Percentiles rank a stretch among this genome's conserved stretches.
These are phyloP conservation scores for Chrysopogon serrulatus DNA, from an alignment of 176 grass and related monocot genomes.

Conservation along the genomic window DNA sequence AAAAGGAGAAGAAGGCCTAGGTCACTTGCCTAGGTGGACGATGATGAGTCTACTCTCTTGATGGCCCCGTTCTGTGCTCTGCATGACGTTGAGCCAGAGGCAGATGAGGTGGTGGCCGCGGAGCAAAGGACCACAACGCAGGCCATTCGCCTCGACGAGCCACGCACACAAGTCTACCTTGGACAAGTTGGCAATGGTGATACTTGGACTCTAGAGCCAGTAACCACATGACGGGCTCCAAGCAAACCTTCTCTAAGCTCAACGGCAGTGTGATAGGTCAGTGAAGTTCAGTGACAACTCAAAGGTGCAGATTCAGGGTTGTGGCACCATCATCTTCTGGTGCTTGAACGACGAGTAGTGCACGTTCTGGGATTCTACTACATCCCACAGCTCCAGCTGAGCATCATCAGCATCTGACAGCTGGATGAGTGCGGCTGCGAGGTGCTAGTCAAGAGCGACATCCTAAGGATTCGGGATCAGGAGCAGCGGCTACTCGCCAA, in stretches of 20 bases:
- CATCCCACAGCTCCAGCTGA: background rate
- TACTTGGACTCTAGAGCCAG: background rate
- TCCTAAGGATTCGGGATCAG: no score
- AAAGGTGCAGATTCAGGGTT: background rate
- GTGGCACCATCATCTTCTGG: background rate
- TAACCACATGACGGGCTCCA: background rate
- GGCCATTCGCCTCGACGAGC: background rate
- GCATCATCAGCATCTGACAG: no score
- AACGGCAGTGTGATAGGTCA: background rate
- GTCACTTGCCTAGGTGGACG: background rate
- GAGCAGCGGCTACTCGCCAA: no score
- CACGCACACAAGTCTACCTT: accelerated
- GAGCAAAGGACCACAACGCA: accelerated
- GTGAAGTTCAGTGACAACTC: background rate
- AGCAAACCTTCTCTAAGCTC: background rate
- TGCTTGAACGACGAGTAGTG: no score
- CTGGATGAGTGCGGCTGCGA: no score
- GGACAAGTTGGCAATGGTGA: background rate
- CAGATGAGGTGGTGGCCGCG: no score
- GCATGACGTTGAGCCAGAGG: accelerated
- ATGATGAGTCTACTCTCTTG: background rate
- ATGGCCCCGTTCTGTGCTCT: background rate
- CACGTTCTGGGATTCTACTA: background rate
- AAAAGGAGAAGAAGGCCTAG: background rate
- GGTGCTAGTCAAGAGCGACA: no score